These are phyloP conservation scores for Limonium bicolor DNA, from an alignment of 148 eudicot species.

Conservation along the genomic window DNA sequence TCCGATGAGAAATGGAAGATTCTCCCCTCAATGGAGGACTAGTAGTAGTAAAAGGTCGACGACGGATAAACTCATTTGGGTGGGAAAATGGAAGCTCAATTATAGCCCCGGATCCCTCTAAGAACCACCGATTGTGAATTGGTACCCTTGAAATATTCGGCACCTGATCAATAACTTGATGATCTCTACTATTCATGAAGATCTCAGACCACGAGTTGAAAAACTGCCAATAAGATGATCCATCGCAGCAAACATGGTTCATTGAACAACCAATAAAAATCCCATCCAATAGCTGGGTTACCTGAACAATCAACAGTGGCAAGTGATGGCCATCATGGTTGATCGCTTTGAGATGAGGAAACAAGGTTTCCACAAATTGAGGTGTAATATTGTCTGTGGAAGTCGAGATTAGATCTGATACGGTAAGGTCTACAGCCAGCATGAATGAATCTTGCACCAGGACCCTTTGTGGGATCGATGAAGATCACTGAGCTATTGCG, in stretches of 20 bases:
- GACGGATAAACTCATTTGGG: background rate
- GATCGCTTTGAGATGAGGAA: conserved; percentile 2
- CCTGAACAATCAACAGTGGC: conserved; percentile 6
- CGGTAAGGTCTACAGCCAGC: background rate
- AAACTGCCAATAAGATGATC: conserved; percentile 11
- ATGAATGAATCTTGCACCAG: conserved; percentile 5
- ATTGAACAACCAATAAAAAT: conserved; percentile 3
- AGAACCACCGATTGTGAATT: background rate
- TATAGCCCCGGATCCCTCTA: background rate
- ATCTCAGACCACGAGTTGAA: conserved; percentile 4
- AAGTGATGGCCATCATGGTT: conserved; percentile 7
- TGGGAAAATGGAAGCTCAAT: conserved; percentile 3
- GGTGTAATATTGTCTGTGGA: background rate
- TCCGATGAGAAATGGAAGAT: conserved; percentile 14
- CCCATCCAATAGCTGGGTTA: conserved; percentile 4
- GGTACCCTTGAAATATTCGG: conserved; percentile 1
- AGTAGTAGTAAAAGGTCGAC: too few species aligned
- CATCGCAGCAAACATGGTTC: conserved; percentile 5
- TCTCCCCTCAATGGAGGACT: too few species aligned
- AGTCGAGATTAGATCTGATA: background rate
- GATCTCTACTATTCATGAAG: background rate
- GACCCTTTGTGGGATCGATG: conserved; percentile 3
- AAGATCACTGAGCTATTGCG: background rate
- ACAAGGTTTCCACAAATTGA: background rate
- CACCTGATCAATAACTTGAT: too few species aligned